Evolutionary conservation across 1,284 basidiomycete genomes (phyloP).

Genomic region (Cutaneotrichosporon cavernicola): DNA sequence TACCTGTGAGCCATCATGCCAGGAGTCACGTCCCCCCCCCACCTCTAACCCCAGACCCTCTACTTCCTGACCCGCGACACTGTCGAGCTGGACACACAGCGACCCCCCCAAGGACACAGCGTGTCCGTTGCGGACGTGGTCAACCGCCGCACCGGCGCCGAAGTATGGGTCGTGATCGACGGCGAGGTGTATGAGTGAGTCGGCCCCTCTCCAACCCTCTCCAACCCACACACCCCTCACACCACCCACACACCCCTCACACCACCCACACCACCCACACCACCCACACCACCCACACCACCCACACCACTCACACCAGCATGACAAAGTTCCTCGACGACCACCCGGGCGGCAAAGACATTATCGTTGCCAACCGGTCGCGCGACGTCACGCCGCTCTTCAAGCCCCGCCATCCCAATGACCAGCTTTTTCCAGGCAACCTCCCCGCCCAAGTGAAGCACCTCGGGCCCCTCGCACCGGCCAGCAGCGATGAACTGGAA

Average conservation of each 20-base stretch:
- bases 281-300: constrained; percentile 23
- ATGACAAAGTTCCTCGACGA: constrained; percentile 47
- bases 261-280: too few species aligned
- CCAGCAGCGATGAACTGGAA: constrained; percentile 38
- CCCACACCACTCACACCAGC: constrained; percentile 25
- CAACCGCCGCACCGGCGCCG: constrained; percentile 33
- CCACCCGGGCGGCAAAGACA: constrained; percentile 50
- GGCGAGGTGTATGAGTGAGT: constrained; percentile 50
- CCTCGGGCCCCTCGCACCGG: constrained; percentile 31
- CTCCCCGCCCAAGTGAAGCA: constrained; percentile 39
- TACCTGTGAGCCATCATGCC: background rate
- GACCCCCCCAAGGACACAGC: constrained; percentile 8
- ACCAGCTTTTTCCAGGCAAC: constrained; percentile 45
- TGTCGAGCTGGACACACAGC: constrained; percentile 12
- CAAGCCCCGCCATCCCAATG: constrained; percentile 46
- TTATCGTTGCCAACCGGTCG: constrained; percentile 41
- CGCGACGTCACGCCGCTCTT: constrained; percentile 49
- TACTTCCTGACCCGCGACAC: constrained; percentile 13
- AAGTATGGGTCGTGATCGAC: constrained; percentile 49
- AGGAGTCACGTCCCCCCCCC: background rate
- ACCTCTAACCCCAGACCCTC: constrained; percentile 8
- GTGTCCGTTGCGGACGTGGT: constrained; percentile 40
- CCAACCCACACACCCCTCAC: too few species aligned
- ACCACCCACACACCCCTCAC: too few species aligned
- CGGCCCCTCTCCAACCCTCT: background rate